These are phyloP conservation scores for Rhododendron ovatum DNA, from an alignment of 148 eudicot species.

Conservation along the genomic window DNA sequence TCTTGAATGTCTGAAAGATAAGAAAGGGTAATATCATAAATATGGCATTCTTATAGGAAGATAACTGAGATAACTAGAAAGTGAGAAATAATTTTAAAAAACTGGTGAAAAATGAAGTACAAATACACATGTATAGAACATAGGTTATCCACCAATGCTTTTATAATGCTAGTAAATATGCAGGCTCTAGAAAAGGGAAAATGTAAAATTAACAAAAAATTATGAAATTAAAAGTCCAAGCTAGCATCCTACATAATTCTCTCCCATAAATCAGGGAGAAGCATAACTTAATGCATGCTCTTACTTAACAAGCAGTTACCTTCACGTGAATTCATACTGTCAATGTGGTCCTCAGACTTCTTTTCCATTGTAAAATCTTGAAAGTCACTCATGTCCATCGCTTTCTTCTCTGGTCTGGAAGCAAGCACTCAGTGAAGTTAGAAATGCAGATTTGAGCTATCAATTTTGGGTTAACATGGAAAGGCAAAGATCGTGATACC, in stretches of 20 bases:
- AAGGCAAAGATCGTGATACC: constrained; percentile 30
- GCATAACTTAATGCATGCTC: not conserved
- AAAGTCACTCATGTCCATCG: constrained; percentile 15
- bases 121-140: not conserved
- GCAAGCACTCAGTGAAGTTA: constrained; percentile 5
- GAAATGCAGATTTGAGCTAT: constrained; percentile 9
- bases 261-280: not conserved
- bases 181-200: not conserved
- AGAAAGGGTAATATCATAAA: not conserved
- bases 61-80: not conserved
- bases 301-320: constrained; percentile 14
- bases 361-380: constrained; percentile 10
- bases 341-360: constrained; percentile 8
- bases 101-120: not conserved
- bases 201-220: not conserved
- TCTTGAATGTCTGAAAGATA: constrained; percentile 32
- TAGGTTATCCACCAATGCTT: not conserved
- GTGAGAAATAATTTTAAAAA: not conserved
- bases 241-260: not conserved
- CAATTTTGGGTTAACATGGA: not conserved
- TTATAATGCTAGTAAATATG: not conserved
- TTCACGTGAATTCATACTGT: constrained; percentile 14
- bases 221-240: not conserved
- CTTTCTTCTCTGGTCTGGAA: constrained; percentile 42
- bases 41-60: not conserved